Evolutionary conservation across 352 stramenopile genomes (phyloP).

Genomic region (Phytopythium vexans): DNA sequence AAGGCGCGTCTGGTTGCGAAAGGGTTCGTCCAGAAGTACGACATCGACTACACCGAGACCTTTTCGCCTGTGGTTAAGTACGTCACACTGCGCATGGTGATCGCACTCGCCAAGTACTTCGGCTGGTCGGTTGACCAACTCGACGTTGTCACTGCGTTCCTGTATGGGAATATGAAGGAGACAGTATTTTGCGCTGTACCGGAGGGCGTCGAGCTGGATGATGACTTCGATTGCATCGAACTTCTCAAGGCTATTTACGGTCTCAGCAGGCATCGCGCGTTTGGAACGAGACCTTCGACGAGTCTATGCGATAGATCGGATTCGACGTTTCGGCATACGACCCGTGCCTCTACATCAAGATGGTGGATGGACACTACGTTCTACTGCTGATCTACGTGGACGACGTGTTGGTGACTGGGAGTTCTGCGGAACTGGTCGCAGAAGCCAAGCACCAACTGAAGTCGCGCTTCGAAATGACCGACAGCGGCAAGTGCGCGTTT

Average conservation of each 20-base stretch:
- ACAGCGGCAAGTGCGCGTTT: conserved; percentile 20
- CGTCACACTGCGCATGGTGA: conserved; percentile 11
- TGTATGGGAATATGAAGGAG: too few relatives aligned
- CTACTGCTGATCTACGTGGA: conserved; percentile 14
- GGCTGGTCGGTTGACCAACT: conserved; percentile 11
- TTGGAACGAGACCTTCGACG: conserved; percentile 14
- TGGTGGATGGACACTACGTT: conserved; percentile 13
- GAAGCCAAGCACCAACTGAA: too few relatives aligned
- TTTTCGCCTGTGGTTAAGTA: conserved; percentile 20
- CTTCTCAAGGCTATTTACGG: too few relatives aligned
- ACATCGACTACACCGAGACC: too few relatives aligned
- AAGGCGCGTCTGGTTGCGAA: too few relatives aligned
- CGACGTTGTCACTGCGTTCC: too few relatives aligned
- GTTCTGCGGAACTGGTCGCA: conserved; percentile 6
- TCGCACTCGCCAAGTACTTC: conserved; percentile 9
- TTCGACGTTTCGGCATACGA: conserved; percentile 6
- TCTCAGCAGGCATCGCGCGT: conserved; percentile 11
- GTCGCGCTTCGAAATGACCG: too few relatives aligned
- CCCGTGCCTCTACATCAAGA: conserved; percentile 14
- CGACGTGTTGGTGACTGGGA: conserved; percentile 13
- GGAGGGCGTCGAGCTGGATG: too few relatives aligned
- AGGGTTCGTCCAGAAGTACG: conserved; percentile 29
- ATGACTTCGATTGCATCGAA: too few relatives aligned
- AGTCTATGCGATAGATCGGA: conserved; percentile 5
- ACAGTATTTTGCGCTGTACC: too few relatives aligned